Evolutionary conservation across 2,329 filamentous ascomycete species (phyloP).

Genomic region (Corniculantispora saksenae): DNA sequence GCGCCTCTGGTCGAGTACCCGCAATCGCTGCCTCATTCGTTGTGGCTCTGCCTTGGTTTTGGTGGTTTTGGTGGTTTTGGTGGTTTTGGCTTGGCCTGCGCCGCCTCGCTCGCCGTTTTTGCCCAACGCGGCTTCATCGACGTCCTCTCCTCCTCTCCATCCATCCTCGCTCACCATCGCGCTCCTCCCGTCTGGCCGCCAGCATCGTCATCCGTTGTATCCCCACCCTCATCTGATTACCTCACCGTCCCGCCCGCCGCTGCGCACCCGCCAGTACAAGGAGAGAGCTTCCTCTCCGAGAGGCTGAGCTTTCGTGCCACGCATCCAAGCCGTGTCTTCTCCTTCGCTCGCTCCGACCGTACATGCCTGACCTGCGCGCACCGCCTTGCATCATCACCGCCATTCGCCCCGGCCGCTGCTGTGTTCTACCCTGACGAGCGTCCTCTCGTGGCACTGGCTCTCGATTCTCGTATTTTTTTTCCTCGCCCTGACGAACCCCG

Average conservation of each 20-base stretch:
- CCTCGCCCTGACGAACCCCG: not conserved
- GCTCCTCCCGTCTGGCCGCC: not conserved
- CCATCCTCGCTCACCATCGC: not conserved
- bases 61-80: too few species aligned
- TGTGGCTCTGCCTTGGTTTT: not conserved
- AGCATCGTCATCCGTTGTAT: slow-evolving; percentile 13
- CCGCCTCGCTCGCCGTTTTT: slow-evolving; percentile 8
- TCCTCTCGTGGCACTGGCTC: slow-evolving; percentile 9
- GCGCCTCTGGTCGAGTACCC: too few species aligned
- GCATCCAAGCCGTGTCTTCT: not conserved
- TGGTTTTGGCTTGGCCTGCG: slow-evolving; percentile 2
- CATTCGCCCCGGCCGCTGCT: slow-evolving; percentile 9
- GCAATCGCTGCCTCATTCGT: not conserved
- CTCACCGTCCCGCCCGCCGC: not conserved
- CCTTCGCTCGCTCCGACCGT: slow-evolving; percentile 11
- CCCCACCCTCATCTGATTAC: not conserved
- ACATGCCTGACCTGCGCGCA: slow-evolving; percentile 14
- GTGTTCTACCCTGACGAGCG: slow-evolving; percentile 10
- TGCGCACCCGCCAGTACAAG: not conserved
- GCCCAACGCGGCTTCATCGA: slow-evolving; percentile 12
- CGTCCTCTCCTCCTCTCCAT: slow-evolving; percentile 8
- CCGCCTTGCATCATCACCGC: slow-evolving; percentile 13
- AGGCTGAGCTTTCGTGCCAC: not conserved
- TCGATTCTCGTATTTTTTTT: not conserved
- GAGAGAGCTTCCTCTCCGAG: not conserved